phyloP scores from a whole-genome alignment of 1,284 basidiomycete species.

The Paramarasmius palmivorus region DNA sequence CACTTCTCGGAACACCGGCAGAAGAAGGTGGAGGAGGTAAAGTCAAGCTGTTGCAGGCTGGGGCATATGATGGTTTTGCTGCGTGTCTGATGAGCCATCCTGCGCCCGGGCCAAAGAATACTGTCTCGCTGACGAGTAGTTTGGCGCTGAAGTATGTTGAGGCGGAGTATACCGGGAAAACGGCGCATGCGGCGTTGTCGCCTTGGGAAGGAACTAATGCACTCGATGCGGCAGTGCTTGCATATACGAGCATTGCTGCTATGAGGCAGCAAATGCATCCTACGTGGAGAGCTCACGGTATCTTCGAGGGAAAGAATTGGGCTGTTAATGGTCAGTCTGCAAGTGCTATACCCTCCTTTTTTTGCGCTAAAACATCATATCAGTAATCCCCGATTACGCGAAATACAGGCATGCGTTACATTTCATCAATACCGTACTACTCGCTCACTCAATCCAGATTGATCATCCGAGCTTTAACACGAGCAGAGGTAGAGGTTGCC shows the following conservation, averaged over 20 bases:
- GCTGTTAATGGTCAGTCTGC: conserved; percentile 51
- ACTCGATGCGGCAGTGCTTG: conserved; percentile 73
- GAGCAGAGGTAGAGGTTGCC: conserved; percentile 56
- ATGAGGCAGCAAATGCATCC: conserved; percentile 74
- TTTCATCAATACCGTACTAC: not conserved
- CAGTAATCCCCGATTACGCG: conserved; percentile 81
- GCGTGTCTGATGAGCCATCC: conserved; percentile 73
- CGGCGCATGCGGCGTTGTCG: conserved; percentile 37
- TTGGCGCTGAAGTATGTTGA: conserved; percentile 51
- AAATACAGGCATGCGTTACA: conserved; percentile 53
- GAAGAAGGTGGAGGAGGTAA: conserved; percentile 80
- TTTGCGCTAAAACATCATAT: not conserved
- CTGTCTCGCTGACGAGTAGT: conserved; percentile 51
- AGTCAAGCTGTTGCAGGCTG: conserved; percentile 56
- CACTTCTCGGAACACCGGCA: conserved; percentile 79
- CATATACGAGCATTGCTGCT: conserved; percentile 68
- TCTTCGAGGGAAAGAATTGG: conserved; percentile 65
- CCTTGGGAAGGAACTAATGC: conserved; percentile 80
- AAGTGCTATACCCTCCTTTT: not conserved
- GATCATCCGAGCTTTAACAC: conserved; percentile 71
- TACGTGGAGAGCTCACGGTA: conserved; percentile 62
- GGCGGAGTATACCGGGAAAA: conserved; percentile 60
- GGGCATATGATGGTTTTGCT: conserved; percentile 67
- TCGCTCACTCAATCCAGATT: no score
- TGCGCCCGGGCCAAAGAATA: conserved; percentile 56